Conservation (phyloP, 495 filamentous ascomycete species). For the Ascodesmis nigricans region DNA sequence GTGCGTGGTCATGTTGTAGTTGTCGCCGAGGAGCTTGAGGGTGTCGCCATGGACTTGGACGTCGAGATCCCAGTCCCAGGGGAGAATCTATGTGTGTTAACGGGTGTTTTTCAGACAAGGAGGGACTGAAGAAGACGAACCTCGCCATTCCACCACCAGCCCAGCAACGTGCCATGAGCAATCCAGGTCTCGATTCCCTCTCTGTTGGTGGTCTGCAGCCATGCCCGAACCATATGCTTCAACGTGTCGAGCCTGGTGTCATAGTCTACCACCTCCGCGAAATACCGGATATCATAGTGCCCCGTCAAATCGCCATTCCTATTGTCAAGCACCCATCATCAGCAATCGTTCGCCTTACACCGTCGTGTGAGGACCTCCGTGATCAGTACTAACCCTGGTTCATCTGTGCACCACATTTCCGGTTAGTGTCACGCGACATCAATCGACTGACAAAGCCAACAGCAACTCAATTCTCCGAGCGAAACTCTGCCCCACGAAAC, state of each 20-base stretch:
- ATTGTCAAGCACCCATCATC: background rate
- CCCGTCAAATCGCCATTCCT: slow-evolving; percentile 11
- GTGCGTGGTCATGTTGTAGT: slow-evolving; percentile 44
- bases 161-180: slow-evolving; percentile 64
- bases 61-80: slow-evolving; percentile 82
- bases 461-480: background rate
- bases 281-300: slow-evolving; percentile 24
- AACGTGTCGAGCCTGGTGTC: slow-evolving; percentile 40
- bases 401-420: slow-evolving; percentile 10
- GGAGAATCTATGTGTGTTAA: slow-evolving; percentile 52
- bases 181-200: slow-evolving; percentile 64
- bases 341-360: background rate
- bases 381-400: slow-evolving; percentile 20
- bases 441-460: background rate
- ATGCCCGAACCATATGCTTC: slow-evolving; percentile 47
- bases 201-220: slow-evolving; percentile 40
- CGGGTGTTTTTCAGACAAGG: background rate
- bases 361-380: background rate
- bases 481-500: background rate
- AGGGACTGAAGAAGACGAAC: slow-evolving; percentile 20
- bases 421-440: slow-evolving; percentile 6
- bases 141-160: slow-evolving; percentile 81
- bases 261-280: slow-evolving; percentile 36
- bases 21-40: slow-evolving; percentile 35
- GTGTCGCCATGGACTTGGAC: slow-evolving; percentile 49